These are phyloP conservation scores for Pyrenophora tritici-repentis DNA, from an alignment of 2,329 filamentous ascomycete species.

Conservation along the genomic window DNA sequence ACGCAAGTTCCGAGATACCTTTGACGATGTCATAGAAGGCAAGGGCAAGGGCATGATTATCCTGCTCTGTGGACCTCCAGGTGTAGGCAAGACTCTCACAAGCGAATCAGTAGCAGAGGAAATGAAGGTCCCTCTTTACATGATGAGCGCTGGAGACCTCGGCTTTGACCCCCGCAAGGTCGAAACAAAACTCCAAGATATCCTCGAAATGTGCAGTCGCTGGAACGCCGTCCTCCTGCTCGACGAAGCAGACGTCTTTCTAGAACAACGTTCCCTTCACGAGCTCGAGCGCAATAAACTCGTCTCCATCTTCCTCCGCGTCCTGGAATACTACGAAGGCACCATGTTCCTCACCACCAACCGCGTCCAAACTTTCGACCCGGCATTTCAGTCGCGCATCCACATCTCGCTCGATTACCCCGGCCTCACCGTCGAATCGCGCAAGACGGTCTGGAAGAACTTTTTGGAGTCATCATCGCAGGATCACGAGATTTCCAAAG, in stretches of 20 bases:
- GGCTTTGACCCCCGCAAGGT: conserved; percentile 59
- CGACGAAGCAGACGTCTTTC: conserved; percentile 68
- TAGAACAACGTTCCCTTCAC: conserved; percentile 55
- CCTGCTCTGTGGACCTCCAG: conserved; percentile 33
- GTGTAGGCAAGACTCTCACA: conserved; percentile 35
- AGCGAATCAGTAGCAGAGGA: conserved; percentile 28
- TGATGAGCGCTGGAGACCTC: conserved; percentile 78
- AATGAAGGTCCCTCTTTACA: conserved; percentile 57
- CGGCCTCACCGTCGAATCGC: conserved; percentile 32
- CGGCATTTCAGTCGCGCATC: conserved; percentile 40
- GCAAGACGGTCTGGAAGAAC: conserved; percentile 45
- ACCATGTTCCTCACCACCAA: conserved; percentile 46
- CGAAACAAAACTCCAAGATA: conserved; percentile 77
- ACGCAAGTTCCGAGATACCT: conserved; percentile 50
- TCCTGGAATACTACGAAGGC: conserved; percentile 43
- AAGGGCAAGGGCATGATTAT: conserved; percentile 39
- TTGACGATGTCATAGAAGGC: conserved; percentile 56
- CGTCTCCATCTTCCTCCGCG: conserved; percentile 46
- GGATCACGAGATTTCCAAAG: conserved; percentile 15
- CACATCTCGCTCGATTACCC: conserved; percentile 40
- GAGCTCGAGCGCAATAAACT: conserved; percentile 46
- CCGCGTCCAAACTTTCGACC: conserved; percentile 40
- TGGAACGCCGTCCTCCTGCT: conserved; percentile 66
- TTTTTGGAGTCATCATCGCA: conserved; percentile 42
- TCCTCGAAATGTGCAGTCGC: conserved; percentile 77